Conservation (phyloP, 768 basidiomycete species). For the Termitomyces sp. region DNA sequence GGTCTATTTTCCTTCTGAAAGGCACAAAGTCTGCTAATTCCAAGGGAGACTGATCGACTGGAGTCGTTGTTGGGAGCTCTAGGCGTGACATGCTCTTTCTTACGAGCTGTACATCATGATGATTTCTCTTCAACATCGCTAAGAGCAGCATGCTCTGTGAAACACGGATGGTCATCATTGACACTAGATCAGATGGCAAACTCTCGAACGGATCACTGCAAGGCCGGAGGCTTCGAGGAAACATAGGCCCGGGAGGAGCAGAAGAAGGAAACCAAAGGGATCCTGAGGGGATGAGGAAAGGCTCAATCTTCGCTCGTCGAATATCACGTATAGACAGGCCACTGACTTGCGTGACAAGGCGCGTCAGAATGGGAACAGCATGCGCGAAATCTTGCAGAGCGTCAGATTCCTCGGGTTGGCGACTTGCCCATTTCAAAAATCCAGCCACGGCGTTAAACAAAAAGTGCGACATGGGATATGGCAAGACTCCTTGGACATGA, state of each 20-base stretch:
- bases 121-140: conserved; percentile 59
- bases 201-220: conserved; percentile 33
- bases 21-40: conserved; percentile 49
- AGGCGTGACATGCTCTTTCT: conserved; percentile 64
- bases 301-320: conserved; percentile 67
- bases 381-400: conserved; percentile 51
- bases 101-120: conserved; percentile 63
- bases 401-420: conserved; percentile 37
- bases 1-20: conserved; percentile 14
- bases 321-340: conserved; percentile 71
- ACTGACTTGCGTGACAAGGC: conserved; percentile 60
- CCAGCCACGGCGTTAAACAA: conserved; percentile 71
- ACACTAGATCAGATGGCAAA: conserved; percentile 41
- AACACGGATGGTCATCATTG: conserved; percentile 59
- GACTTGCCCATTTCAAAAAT: conserved; percentile 52
- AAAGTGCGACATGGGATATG: conserved; percentile 62
- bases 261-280: conserved; percentile 63
- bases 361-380: conserved; percentile 54
- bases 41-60: conserved; percentile 23
- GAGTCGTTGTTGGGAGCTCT: conserved; percentile 45
- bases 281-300: conserved; percentile 65
- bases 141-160: conserved; percentile 70
- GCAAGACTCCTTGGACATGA: conserved; percentile 51
- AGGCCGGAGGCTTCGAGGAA: conserved; percentile 42
- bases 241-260: conserved; percentile 57